A percentile compares a stretch with the other conserved stretches of the same genome.
Conservation (phyloP, 257 asterid genomes). For the Coffea eugenioides region DNA sequence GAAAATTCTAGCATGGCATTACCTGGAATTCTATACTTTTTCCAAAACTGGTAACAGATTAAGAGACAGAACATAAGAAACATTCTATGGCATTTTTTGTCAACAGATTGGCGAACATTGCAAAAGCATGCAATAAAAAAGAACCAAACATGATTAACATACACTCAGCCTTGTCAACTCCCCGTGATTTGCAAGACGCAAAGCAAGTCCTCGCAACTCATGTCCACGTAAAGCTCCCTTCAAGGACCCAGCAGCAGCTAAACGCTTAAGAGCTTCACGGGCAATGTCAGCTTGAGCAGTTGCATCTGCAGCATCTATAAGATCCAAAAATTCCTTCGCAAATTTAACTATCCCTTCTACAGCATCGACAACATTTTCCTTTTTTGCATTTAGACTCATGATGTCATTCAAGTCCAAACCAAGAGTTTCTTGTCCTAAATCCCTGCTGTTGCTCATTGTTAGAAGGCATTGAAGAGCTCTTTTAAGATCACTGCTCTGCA, state of each 20-base stretch:
- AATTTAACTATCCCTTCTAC: conserved; percentile 93
- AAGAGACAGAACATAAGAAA: neutral
- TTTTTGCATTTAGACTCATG: conserved; percentile 77
- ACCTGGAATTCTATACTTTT: neutral
- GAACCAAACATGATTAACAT: conserved; percentile 30
- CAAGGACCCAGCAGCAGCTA: conserved; percentile 98
- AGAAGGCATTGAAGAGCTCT: conserved; percentile 96
- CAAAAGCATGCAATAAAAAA: neutral
- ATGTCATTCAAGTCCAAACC: conserved; percentile 90
- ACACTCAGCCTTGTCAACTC: conserved; percentile 94
- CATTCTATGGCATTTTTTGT: neutral
- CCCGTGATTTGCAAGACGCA: conserved; percentile 96
- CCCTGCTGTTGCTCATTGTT: conserved; percentile 96
- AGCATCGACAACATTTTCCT: conserved; percentile 92
- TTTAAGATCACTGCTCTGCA: conserved; percentile 91
- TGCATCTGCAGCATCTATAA: conserved; percentile 99
- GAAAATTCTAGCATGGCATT: neutral
- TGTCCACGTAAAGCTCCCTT: conserved; percentile 94
- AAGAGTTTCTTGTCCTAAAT: conserved; percentile 90
- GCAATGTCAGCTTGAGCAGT: conserved; percentile 97
- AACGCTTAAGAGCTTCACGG: conserved; percentile 94
- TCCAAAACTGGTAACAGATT: neutral
- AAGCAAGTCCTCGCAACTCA: conserved; percentile 90
- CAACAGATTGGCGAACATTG: conserved; percentile 5
- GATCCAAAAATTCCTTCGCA: conserved; percentile 89